Evolutionary conservation across 345 rosid species (phyloP).

Genomic region (Pistacia vera): DNA sequence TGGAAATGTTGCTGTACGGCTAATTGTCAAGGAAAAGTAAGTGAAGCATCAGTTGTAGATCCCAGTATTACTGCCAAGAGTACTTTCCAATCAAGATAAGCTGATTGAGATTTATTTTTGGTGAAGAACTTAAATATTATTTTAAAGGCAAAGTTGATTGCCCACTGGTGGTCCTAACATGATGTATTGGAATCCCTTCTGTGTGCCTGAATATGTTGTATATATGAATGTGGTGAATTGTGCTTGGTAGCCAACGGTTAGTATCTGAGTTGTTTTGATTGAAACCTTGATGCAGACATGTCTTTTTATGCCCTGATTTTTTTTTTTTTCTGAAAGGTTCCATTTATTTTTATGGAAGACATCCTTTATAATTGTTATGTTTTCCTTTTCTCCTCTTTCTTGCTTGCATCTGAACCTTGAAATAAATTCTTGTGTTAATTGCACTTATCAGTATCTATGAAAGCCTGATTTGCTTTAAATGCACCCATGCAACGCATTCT

Average conservation of each 20-base stretch:
- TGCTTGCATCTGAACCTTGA: conserved; percentile 43
- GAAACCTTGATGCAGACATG: conserved; percentile 55
- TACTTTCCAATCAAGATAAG: conserved; percentile 38
- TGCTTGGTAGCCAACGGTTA: conserved; percentile 62
- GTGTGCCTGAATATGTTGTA: conserved; percentile 37
- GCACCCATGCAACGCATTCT: conserved; percentile 30
- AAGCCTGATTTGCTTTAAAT: conserved; percentile 51
- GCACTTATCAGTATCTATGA: conserved; percentile 43
- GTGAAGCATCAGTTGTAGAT: conserved; percentile 24
- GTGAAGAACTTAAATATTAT: conserved; percentile 21
- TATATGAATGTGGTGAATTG: conserved; percentile 48
- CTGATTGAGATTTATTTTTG: conserved; percentile 44
- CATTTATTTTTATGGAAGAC: conserved; percentile 38
- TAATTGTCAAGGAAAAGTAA: conserved; percentile 16
- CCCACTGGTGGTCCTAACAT: conserved; percentile 41
- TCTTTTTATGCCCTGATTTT: conserved; percentile 37
- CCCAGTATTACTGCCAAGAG: conserved; percentile 27
- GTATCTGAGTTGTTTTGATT: conserved; percentile 48
- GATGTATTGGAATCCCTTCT: conserved; percentile 45
- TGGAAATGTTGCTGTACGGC: conserved; percentile 20
- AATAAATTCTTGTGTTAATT: conserved; percentile 62
- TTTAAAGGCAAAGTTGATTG: conserved; percentile 29
- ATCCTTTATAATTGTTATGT: conserved; percentile 27
- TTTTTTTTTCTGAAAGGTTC: conserved; percentile 23
- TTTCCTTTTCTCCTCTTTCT: conserved; percentile 14